These are phyloP conservation scores for Capronia americana DNA, from an alignment of 2,329 filamentous ascomycete species.

Conservation along the genomic window DNA sequence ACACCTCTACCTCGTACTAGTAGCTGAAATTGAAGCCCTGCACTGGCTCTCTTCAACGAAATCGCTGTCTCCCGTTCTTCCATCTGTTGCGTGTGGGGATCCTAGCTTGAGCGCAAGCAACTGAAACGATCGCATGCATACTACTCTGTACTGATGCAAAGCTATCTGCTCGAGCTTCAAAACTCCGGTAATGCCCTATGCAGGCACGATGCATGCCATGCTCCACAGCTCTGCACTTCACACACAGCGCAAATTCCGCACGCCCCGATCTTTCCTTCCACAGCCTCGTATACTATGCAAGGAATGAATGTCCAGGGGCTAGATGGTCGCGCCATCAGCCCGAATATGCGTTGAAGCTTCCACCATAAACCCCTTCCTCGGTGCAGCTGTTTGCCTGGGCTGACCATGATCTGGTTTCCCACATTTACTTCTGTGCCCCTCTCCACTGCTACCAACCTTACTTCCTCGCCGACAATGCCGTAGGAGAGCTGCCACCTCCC, in stretches of 20 bases:
- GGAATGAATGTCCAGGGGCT: not conserved
- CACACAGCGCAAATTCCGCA: not conserved
- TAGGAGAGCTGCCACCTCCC: conserved; percentile 12
- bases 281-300: not conserved
- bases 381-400: not conserved
- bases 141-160: not conserved
- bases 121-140: not conserved
- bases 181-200: not conserved
- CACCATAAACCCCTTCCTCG: not conserved
- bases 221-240: not conserved
- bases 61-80: not conserved
- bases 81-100: not conserved
- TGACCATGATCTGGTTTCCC: not conserved
- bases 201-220: conserved; percentile 8
- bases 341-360: not conserved
- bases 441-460: not conserved
- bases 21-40: not conserved
- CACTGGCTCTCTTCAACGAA: not conserved
- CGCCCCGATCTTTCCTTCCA: not conserved
- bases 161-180: conserved; percentile 8
- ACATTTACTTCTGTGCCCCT: not conserved
- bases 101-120: not conserved
- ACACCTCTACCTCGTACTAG: too few species aligned
- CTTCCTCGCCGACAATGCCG: conserved; percentile 2
- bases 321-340: not conserved